Base-by-base conservation (phyloP, 1,139 yeast species). In the Meyerozyma guilliermondii region DNA sequence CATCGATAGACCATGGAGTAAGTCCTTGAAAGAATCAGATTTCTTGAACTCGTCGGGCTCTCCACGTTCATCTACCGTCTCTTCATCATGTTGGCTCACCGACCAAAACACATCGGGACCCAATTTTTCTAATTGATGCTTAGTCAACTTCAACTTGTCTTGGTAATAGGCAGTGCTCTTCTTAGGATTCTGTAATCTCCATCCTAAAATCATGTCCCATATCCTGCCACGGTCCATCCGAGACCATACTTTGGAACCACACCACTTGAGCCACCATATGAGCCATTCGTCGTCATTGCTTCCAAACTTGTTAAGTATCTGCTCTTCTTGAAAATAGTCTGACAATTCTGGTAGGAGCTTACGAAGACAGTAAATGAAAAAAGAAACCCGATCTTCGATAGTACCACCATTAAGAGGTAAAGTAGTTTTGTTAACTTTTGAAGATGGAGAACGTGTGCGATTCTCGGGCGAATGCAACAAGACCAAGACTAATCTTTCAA, bases 191-290 rank as follows among this genome's bases (percentile, higher is more conserved):
- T 66, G 65, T 42, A 75, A 68, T 53, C 95, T 75, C 82, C 92
- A 88, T 3, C 96, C 96, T 30, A 91, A 62, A 43, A 89, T 63
- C 52, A 81, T 66, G 65, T 91, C 98, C 97, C 97, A 91, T 14
- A 88, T 73, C 48, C 96, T 72, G 4, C 94, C 96, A 43, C 96
- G 66, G 61, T 88, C 96, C 48, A 75, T 74, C 48, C 83, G 75
- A 41, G 91, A 83, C 80, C 95, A 82, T 7, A 85, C 91, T 61
- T 87, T 86, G 10, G 94, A 78, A n/a, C 97, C 97, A 56, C 87
- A 79, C 74, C 87, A 89, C 57, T 89, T 87, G 50, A 89, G 69
- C 97, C 97, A 91, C 95, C 96, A 91, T 31, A 87, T 74, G 30
- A 89, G 68, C 97, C 97, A 91, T 56, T 86, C 94, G 53, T 87